Base-by-base conservation (phyloP, 768 basidiomycete genomes). In the Podaxis sp. region DNA sequence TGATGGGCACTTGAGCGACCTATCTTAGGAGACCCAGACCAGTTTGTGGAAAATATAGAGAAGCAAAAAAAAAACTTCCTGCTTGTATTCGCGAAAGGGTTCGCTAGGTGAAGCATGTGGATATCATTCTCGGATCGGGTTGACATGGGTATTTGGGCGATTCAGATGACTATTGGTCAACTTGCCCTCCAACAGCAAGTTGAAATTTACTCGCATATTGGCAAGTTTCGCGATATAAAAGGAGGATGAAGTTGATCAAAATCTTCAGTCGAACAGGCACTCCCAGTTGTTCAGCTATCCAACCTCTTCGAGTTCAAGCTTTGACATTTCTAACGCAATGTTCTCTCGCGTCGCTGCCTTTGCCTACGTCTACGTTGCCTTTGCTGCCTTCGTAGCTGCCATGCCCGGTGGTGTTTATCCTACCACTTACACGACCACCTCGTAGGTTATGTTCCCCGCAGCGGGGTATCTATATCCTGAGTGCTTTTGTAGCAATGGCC, bases 311-410 rank as follows among this genome's bases (percentile, higher is more conserved):
- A 17, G 4, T 6, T 22, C 44, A 17, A 22, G 7, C 58, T 13
- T 58, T 48, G 19, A 51, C 11, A 9, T 6, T 19, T 26, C 48
- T 51, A 26, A 51, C 15, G 67, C 40, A 49, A 75, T 76, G 74
- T 71, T 72, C 63, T 61, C 69, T 63, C 71, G 69, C 53, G 22
- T 69, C 52, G 57, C 64, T 53, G 60, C 68, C 39, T 58, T 72
- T 51, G 33, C 68, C 67, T 68, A 65, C 51, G 68, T 69, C 63
- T 59, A 72, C 51, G 53, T 70, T 39, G 56, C 68, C 26, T 70
- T 73, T 63, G 63, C 70, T 52, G 48, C 73, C 57, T 66, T 74
- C 66, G 74, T 67, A 59, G 68, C 68, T 57, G 75, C 73, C 66
- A 70, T 58, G 40, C 69, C 73, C 44, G 42, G 42, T 13, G 60